A percentile compares a stretch with the other conserved stretches of the same genome.
Evolutionary conservation across 352 stramenopile genomes (phyloP).

Genomic region (Blastocystis sp.): DNA sequence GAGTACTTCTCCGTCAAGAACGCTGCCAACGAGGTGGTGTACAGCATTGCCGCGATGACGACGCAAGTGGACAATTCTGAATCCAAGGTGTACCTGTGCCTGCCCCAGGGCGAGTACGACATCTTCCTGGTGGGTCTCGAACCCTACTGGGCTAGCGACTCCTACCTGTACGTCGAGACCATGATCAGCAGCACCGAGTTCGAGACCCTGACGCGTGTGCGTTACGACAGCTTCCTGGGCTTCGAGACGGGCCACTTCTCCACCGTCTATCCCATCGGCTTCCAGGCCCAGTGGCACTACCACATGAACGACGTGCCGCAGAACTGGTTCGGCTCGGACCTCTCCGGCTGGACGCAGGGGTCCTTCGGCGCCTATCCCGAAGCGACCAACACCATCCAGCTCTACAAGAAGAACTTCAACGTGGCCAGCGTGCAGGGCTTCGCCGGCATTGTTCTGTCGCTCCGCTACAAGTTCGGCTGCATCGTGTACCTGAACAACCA

Average conservation of each 20-base stretch:
- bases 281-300: neutral
- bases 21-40: neutral
- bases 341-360: neutral
- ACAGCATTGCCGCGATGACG: neutral
- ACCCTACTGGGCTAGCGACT: neutral
- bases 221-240: neutral
- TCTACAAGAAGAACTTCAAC: constrained; percentile 2
- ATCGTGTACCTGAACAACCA: constrained; percentile 24
- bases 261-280: neutral
- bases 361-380: neutral
- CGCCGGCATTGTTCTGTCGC: constrained; percentile 6
- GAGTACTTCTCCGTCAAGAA: constrained; percentile 4
- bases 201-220: neutral
- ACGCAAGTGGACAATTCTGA: neutral
- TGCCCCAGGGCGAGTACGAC: neutral
- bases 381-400: constrained; percentile 1
- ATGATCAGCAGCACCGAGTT: neutral
- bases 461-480: constrained; percentile 4
- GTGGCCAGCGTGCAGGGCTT: neutral
- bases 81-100: neutral
- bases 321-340: neutral
- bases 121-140: too few species aligned
- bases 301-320: neutral
- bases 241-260: neutral
- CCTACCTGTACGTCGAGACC: neutral